Evolutionary conservation across 2,329 filamentous ascomycete species (phyloP), one percentile per base, ranked within the genome.

Genomic region (Beauveria australis): DNA sequence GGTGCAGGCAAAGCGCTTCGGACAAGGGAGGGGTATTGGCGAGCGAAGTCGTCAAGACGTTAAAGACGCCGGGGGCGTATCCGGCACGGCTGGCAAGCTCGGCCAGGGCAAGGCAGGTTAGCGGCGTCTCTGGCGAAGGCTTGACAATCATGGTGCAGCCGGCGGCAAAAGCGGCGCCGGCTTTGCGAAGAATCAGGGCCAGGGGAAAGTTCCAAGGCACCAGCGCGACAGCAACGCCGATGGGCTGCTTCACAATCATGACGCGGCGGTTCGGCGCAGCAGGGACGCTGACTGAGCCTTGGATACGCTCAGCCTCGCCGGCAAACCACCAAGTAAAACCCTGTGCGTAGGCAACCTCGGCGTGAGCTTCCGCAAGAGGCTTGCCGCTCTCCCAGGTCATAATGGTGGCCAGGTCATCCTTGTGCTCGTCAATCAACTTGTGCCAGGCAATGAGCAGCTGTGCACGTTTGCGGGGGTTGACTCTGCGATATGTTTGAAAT

Each of bases 141-240:
- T 91, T 91, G 18, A 84, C 78, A 18, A 92, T 78, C 84, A 92
- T 89, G 1, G 87, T 89, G 71, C 88, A 91, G 22, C 88, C 89
- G 14, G 88, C 88, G 26, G 88, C 89, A 30, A 91, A 75, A 1
- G 83, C 84, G 0, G 84, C 75, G 1, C 72, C 75, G 9, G 75
- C 72, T 62, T 81, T 80, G 19, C 78, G 68, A 24, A 78, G 71
- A 8, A 79, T 72, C 72, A 84, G 80, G 12, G 78, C 79, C 24
- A 79, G 69, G 14, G 81, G 81, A 64, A 87, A 89, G 72, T 89
- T 88, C 85, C 84, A 74, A 0, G 73, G 72, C 7, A 75, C 69
- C 12, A 75, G 65, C 18, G 70, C 72, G 1, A 68, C 72, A 8
- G 68, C 68, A 10, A 75, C 69, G 28, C 73, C 73, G 5, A 75